phyloP scores from a whole-genome alignment of 202 grass and related monocot species.

The Carex arenaria region DNA sequence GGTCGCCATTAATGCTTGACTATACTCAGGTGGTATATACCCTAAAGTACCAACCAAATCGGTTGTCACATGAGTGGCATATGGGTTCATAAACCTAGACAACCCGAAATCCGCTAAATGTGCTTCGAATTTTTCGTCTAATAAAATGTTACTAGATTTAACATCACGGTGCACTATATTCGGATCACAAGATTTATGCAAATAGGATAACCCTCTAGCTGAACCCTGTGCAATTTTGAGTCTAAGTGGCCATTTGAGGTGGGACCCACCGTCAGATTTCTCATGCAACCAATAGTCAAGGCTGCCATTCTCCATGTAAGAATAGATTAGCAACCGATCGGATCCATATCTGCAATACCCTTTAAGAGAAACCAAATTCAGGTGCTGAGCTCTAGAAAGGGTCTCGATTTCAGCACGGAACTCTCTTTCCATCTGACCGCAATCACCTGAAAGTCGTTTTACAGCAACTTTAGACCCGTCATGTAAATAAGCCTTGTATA shows the following conservation, averaged over 20 bases:
- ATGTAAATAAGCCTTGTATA: conserved; percentile 92
- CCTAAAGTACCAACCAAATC: conserved; percentile 85
- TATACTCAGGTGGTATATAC: conserved; percentile 88
- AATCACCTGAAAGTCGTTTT: conserved; percentile 92
- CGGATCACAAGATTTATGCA: conserved; percentile 38
- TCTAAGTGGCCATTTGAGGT: conserved; percentile 39
- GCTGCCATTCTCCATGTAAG: neutral
- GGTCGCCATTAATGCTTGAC: conserved; percentile 71
- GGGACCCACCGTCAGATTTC: conserved; percentile 42
- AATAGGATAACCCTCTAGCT: too few species aligned
- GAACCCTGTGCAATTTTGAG: too few species aligned
- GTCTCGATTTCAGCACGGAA: conserved; percentile 91
- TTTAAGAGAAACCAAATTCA: too few species aligned
- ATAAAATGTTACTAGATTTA: too few species aligned
- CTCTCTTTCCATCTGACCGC: conserved; percentile 91
- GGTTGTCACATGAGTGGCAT: conserved; percentile 89
- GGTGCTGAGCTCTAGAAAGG: neutral
- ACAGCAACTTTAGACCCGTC: conserved; percentile 82
- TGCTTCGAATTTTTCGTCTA: too few species aligned
- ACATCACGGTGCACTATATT: too few species aligned
- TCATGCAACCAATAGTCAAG: neutral
- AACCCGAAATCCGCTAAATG: too few species aligned
- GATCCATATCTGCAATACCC: too few species aligned
- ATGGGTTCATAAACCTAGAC: conserved; percentile 89
- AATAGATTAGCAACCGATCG: too few species aligned